Conservation (phyloP, 768 basidiomycete genomes). For the Russula sp. region DNA sequence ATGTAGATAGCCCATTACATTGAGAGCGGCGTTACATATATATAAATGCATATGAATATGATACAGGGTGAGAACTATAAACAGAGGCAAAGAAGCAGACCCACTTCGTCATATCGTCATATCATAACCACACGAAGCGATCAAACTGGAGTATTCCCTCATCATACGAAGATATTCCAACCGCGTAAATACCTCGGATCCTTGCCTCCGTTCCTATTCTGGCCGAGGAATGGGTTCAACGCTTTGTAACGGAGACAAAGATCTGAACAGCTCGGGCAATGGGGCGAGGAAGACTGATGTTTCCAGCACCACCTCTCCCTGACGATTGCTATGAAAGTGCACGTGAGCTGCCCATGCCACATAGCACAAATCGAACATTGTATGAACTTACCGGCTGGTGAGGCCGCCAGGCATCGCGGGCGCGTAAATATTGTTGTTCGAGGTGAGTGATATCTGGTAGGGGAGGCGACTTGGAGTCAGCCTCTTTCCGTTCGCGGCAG, state of each 20-base stretch:
- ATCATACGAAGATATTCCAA: neutral
- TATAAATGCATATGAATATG: neutral
- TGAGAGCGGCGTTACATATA: neutral
- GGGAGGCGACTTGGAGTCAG: neutral
- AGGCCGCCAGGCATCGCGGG: neutral
- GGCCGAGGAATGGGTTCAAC: neutral
- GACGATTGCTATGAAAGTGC: constrained; percentile 10
- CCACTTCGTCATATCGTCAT: neutral
- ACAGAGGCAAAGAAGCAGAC: neutral
- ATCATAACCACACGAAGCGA: too few species aligned
- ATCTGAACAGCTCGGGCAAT: neutral
- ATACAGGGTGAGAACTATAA: neutral
- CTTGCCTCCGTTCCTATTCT: neutral
- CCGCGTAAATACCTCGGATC: neutral
- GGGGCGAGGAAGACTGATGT: neutral
- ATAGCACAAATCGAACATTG: neutral
- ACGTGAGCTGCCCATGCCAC: neutral
- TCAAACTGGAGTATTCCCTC: neutral
- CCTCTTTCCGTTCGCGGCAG: neutral
- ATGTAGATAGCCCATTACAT: too few species aligned
- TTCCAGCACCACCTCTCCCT: constrained; percentile 22
- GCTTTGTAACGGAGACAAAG: neutral
- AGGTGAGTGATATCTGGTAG: neutral
- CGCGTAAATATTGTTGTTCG: neutral
- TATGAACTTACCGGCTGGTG: constrained; percentile 1